These are phyloP conservation scores for Fusarium oxysporum DNA, from an alignment of 2,329 filamentous ascomycete genomes.

Conservation along the genomic window DNA sequence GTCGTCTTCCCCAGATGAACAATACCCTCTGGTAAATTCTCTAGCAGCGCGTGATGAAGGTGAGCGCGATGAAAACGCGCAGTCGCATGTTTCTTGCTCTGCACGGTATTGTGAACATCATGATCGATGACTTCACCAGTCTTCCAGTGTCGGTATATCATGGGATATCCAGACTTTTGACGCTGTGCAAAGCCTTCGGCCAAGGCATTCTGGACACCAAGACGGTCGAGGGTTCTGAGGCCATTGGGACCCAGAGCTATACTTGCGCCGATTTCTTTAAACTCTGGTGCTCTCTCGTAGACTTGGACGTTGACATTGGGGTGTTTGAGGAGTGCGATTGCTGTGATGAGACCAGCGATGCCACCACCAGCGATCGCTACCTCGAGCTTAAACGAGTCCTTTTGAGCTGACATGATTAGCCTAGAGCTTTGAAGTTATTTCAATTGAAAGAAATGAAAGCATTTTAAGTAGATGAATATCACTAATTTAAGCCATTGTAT, in stretches of 20 bases:
- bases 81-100: background rate
- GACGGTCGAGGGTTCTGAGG: slow-evolving; percentile 56
- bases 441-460: background rate
- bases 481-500: slow-evolving; percentile 24
- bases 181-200: background rate
- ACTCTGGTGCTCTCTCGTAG: slow-evolving; percentile 61
- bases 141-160: background rate
- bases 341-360: slow-evolving; percentile 62
- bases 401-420: background rate
- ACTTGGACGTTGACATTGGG: slow-evolving; percentile 58
- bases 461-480: background rate
- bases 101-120: background rate
- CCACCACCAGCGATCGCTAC: slow-evolving; percentile 63
- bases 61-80: background rate
- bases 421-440: background rate
- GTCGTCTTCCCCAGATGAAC: background rate
- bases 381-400: background rate
- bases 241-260: slow-evolving; percentile 65
- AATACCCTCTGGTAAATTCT: background rate
- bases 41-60: slow-evolving; percentile 48
- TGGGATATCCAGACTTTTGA: background rate
- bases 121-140: background rate
- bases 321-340: slow-evolving; percentile 58
- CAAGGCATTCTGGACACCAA: background rate
- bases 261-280: slow-evolving; percentile 50